Evolutionary conservation across 331 rosid genomes (phyloP), one percentile per base, ranked within the genome.

Genomic region (Acacia pycnantha): DNA sequence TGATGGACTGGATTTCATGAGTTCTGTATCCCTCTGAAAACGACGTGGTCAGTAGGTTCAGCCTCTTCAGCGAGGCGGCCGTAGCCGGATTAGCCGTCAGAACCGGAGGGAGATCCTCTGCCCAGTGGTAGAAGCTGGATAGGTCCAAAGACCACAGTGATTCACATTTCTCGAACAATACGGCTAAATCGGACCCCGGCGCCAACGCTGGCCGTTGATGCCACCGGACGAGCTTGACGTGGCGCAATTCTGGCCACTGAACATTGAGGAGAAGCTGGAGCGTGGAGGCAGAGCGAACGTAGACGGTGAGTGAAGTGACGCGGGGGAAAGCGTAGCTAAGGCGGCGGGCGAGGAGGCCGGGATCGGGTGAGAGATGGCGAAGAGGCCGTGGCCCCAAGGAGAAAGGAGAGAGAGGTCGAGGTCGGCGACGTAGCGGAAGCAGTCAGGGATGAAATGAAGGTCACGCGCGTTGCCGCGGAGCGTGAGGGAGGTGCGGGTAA

Each of bases 381-480:
- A 88, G 3, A 95, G 93, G 48, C 87, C 89, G 89, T 96, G 97
- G 56, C 99, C 99, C 99, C 99, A 96, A 14, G 99, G 99, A 3
- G 99, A 96, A 78, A 93, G 88, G 24, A 87, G 88, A 26, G 99
- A 96, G 76, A 93, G 91, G 86, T 96, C 97, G 26, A 93, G 91
- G 80, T 85, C 71, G 12, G 91, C 81, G 35, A 92, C 93, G 56
- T 83, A 70, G 18, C 73, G 8, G 88, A 96, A 96, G 72, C 86
- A 92, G 21, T 79, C 79, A 5, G 98, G 99, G 80, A 93, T 82
- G 53, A 66, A 76, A 84, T 81, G 82, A 6, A 96, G 89, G 86
- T 96, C 92, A 46, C 91, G 97, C 48, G 97, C 97, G 97, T 93
- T 95, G 1, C 97, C 97, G 0, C 95, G 91, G 78, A 96, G 97